Conservation (phyloP, 2,329 filamentous ascomycete genomes). For the Blastomyces emzantsi region DNA sequence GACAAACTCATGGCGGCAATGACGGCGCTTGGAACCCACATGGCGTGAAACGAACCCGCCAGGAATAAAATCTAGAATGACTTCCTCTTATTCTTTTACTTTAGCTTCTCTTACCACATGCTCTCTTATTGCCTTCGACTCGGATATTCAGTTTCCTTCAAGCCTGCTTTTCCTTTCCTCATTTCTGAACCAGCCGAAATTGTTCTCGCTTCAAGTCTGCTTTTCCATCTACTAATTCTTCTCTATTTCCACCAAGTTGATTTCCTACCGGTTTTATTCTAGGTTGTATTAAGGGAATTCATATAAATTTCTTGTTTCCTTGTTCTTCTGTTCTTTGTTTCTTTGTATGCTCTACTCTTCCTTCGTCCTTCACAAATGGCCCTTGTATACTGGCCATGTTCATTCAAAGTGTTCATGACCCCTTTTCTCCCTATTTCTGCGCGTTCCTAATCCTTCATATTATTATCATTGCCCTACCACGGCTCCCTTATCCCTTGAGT, state of each 20-base stretch:
- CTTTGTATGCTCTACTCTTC: background rate
- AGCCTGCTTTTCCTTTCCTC: background rate
- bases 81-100: background rate
- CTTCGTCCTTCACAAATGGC: background rate
- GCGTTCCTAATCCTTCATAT: background rate
- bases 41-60: slow-evolving; percentile 67
- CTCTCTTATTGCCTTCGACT: background rate
- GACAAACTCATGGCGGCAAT: slow-evolving; percentile 39
- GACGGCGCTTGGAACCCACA: slow-evolving; percentile 71
- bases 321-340: background rate
- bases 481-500: background rate
- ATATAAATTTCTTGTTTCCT: background rate
- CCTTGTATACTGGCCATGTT: slow-evolving; percentile 1
- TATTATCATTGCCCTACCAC: background rate
- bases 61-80: slow-evolving; percentile 43
- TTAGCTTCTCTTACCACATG: background rate
- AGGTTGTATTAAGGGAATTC: slow-evolving; percentile 11
- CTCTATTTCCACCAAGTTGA: background rate
- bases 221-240: background rate
- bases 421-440: background rate
- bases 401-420: background rate
- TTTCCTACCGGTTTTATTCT: slow-evolving; percentile 8
- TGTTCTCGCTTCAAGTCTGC: background rate
- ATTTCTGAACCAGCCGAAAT: background rate
- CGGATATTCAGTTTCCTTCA: background rate